A percentile compares a stretch with the other conserved stretches of the same genome.
Evolutionary conservation across 805 yeast species (phyloP).

Genomic region (Komagataella mondaviorum): DNA sequence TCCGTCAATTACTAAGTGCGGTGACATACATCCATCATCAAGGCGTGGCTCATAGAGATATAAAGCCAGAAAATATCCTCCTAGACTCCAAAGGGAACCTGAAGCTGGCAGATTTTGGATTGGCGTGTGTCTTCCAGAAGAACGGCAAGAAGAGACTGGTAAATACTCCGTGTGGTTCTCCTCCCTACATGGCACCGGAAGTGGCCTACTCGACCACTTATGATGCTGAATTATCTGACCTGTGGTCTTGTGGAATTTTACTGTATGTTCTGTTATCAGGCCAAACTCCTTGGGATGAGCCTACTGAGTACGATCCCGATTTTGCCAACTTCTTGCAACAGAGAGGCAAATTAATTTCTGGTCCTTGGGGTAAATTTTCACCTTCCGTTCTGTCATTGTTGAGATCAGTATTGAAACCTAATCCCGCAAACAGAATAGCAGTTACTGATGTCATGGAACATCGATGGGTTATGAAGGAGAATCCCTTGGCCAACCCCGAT

Average conservation of each 20-base stretch:
- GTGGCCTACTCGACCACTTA: slow-evolving; percentile 33
- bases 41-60: slow-evolving; percentile 58
- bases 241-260: slow-evolving; percentile 62
- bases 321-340: slow-evolving; percentile 24
- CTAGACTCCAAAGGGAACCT: slow-evolving; percentile 51
- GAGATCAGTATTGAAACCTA: slow-evolving; percentile 35
- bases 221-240: slow-evolving; percentile 43
- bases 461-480: slow-evolving; percentile 38
- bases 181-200: slow-evolving; percentile 76
- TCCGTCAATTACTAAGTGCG: slow-evolving; percentile 51
- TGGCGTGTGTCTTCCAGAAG: slow-evolving; percentile 47
- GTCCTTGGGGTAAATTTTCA: slow-evolving; percentile 45
- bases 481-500: slow-evolving; percentile 24
- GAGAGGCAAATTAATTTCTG: slow-evolving; percentile 29
- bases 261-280: slow-evolving; percentile 52
- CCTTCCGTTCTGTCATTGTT: slow-evolving; percentile 34
- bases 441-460: slow-evolving; percentile 30
- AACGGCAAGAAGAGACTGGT: slow-evolving; percentile 32
- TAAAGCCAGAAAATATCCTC: slow-evolving; percentile 58
- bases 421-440: slow-evolving; percentile 28
- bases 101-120: slow-evolving; percentile 68
- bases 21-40: slow-evolving; percentile 43
- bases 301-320: slow-evolving; percentile 36
- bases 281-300: slow-evolving; percentile 63
- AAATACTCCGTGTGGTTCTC: slow-evolving; percentile 51